Base-by-base conservation (phyloP, 371 early-diverging fungal species). In the Blastocladiella emersonii region DNA sequence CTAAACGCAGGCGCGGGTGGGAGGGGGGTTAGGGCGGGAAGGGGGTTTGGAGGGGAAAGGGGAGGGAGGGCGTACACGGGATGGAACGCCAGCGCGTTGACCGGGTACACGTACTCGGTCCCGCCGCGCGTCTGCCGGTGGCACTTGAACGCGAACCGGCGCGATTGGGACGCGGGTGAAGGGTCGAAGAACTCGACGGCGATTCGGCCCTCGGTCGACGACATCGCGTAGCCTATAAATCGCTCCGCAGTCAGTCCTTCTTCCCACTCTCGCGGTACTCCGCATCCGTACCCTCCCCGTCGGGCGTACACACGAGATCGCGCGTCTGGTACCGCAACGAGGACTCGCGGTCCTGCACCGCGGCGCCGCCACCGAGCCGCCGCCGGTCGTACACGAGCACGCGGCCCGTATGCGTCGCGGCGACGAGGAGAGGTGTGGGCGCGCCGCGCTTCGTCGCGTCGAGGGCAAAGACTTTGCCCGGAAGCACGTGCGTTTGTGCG, bases 71-170 rank as follows among this genome's bases (percentile, higher is more conserved):
- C 81, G 74, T 82, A 88, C 85, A 82, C 83, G 3, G 93, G 93
- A 71, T 95, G 92, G 72, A 89, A 95, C 2, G 91, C 89, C 49
- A 95, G 65, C 5, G 94, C 86, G 70, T 97, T 92, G 41, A 96
- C 98, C 2, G 98, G 93, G 71, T 92, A 94, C 2, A 96, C 88
- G 19, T 80, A 78, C 57, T 95, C 96, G 4, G 83, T 79, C 45
- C 86, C 90, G 59, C 85, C 79, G 32, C 81, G 74, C 15, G 73
- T 76, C 61, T 87, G 81, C 39, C 95, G 83, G 72, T 97, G 98
- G 67, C 93, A 94, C 73, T 94, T 95, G 77, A 97, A 95, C 0
- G 95, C 92, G 65, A 93, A 95, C 67, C 90, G 91, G 65, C 83
- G 80, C 25, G 80, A 77, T 62, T 85, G 86, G 21, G 72, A 67